These are phyloP conservation scores for Pleurotus cornucopiae DNA, from an alignment of 768 basidiomycete species.

Conservation along the genomic window DNA sequence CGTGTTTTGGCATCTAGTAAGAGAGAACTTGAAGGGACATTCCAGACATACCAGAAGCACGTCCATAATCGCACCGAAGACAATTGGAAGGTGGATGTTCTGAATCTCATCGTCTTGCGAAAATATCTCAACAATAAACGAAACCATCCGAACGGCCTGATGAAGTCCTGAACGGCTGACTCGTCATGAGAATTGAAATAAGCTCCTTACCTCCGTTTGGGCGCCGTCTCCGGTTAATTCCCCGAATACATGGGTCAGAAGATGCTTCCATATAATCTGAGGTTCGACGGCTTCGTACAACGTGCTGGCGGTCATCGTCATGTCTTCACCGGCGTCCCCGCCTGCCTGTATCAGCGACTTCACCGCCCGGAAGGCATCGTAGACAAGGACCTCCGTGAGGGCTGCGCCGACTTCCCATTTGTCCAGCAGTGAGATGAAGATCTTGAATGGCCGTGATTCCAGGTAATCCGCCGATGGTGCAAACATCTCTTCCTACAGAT, in stretches of 20 bases:
- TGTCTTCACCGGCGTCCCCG: slow-evolving; percentile 54
- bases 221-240: slow-evolving; percentile 45
- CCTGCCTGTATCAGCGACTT: slow-evolving; percentile 49
- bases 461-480: slow-evolving; percentile 67
- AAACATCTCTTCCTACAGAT: slow-evolving; percentile 68
- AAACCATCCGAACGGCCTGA: slow-evolving; percentile 64
- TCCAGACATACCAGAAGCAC: slow-evolving; percentile 48
- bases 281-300: slow-evolving; percentile 94
- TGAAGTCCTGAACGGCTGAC: not conserved
- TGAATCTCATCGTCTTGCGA: slow-evolving; percentile 84
- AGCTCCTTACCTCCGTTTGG: slow-evolving; percentile 41
- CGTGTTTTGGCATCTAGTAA: too few species aligned
- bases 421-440: slow-evolving; percentile 91
- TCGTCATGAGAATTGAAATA: too few species aligned
- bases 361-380: slow-evolving; percentile 77
- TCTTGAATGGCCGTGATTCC: slow-evolving; percentile 87
- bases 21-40: too few species aligned
- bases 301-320: slow-evolving; percentile 79
- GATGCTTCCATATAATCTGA: slow-evolving; percentile 76
- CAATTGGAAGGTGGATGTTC: slow-evolving; percentile 73
- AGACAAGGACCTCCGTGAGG: slow-evolving; percentile 73
- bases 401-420: slow-evolving; percentile 93
- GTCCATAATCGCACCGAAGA: slow-evolving; percentile 69
- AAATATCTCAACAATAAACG: slow-evolving; percentile 73
- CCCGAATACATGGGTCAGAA: slow-evolving; percentile 54